Percentiles rank a stretch among this genome's conserved stretches.
Evolutionary conservation across 2,329 filamentous ascomycete species (phyloP).

Genomic region (Arachnomyces sp.): DNA sequence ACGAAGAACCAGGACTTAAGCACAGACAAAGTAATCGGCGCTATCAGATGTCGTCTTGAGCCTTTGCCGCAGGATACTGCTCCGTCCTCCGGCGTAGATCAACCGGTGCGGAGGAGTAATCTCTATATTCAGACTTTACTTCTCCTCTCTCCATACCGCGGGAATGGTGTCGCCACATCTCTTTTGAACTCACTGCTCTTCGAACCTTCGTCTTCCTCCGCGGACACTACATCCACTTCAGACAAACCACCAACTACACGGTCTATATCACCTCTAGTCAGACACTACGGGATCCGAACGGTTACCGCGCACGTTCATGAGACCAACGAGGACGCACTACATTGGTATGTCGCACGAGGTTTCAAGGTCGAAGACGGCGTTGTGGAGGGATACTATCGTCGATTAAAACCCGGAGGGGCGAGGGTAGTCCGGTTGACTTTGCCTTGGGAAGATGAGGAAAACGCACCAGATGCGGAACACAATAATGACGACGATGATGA

Average conservation of each 20-base stretch:
- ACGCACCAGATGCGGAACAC: conserved; percentile 4
- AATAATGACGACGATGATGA: conserved; percentile 30
- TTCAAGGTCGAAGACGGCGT: conserved; percentile 45
- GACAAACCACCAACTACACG: conserved; percentile 8
- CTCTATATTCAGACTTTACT: conserved; percentile 58
- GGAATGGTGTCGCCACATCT: conserved; percentile 49
- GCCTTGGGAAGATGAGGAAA: conserved; percentile 20
- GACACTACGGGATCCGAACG: conserved; percentile 42
- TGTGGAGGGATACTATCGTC: conserved; percentile 53
- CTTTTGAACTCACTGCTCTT: conserved; percentile 42
- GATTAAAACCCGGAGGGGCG: conserved; percentile 50
- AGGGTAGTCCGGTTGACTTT: conserved; percentile 41
- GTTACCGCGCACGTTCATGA: conserved; percentile 60
- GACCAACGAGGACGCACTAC: conserved; percentile 51
- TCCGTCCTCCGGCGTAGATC: conserved; percentile 8
- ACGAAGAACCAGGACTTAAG: conserved; percentile 13
- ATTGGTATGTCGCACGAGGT: conserved; percentile 54
- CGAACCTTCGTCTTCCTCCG: conserved; percentile 6
- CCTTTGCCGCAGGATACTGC: conserved; percentile 16
- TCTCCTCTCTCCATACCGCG: conserved; percentile 53
- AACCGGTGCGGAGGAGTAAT: conserved; percentile 27
- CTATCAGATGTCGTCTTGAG: conserved; percentile 42
- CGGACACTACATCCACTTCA: conserved; percentile 1
- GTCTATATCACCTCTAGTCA: conserved; percentile 31
- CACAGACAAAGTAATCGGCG: conserved; percentile 40